These are phyloP conservation scores for Xylariaceae sp. DNA, from an alignment of 2,329 filamentous ascomycete genomes.

Conservation along the genomic window DNA sequence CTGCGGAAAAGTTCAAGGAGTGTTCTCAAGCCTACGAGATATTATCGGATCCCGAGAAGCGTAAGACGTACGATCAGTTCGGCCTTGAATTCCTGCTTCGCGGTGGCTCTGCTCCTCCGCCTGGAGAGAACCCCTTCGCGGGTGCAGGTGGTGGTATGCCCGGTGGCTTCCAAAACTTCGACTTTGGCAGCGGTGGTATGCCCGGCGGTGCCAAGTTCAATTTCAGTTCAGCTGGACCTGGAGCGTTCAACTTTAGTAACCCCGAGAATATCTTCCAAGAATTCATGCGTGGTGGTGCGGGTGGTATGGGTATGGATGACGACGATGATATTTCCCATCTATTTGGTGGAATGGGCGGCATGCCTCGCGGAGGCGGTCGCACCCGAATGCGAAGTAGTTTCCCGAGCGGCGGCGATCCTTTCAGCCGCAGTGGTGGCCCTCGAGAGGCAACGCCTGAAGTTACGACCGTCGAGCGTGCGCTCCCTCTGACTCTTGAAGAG, in stretches of 20 bases:
- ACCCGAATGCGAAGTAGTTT: conserved; percentile 37
- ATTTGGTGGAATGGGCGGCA: conserved; percentile 44
- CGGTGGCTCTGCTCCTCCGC: conserved; percentile 67
- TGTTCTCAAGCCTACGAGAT: conserved; percentile 98
- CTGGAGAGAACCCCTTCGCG: conserved; percentile 59
- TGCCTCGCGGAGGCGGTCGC: conserved; percentile 33
- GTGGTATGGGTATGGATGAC: conserved; percentile 34
- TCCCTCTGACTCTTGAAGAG: conserved; percentile 82
- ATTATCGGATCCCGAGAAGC: conserved; percentile 92
- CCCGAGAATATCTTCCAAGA: conserved; percentile 81
- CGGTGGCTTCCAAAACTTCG: conserved; percentile 50
- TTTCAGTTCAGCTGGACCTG: conserved; percentile 55
- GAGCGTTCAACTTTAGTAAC: conserved; percentile 76
- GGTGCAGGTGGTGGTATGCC: conserved; percentile 48
- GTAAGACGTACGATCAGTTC: conserved; percentile 91
- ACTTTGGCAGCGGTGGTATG: conserved; percentile 43
- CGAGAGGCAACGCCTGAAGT: conserved; percentile 72
- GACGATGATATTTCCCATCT: conserved; percentile 48
- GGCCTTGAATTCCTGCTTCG: conserved; percentile 89
- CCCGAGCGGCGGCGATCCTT: conserved; percentile 30
- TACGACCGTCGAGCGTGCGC: conserved; percentile 79
- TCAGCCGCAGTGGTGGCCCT: conserved; percentile 11
- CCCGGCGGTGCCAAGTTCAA: conserved; percentile 50
- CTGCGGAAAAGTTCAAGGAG: conserved; percentile 95
- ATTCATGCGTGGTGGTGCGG: conserved; percentile 60